phyloP scores from a whole-genome alignment of 2,329 filamentous ascomycete genomes.

The Fusarium tupiense region DNA sequence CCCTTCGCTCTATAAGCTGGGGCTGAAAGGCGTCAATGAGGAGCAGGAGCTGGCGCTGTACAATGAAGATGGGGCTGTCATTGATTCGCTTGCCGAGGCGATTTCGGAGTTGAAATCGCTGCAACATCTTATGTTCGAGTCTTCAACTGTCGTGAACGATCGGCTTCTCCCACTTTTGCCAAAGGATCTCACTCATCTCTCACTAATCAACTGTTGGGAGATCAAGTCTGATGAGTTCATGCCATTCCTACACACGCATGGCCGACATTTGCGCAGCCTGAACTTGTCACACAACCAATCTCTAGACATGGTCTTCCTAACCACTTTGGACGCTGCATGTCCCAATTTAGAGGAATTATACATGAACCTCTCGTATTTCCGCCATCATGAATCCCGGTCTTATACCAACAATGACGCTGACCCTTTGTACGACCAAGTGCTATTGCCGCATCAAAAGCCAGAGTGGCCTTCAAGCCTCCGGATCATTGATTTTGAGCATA shows the following conservation, averaged over 20 bases:
- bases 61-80: conserved; percentile 55
- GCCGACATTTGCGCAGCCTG: conserved; percentile 72
- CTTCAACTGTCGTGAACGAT: conserved; percentile 76
- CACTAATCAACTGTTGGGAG: conserved; percentile 82
- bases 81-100: conserved; percentile 48
- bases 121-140: conserved; percentile 75
- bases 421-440: conserved; percentile 76
- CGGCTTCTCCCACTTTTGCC: conserved; percentile 76
- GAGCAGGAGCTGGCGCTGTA: conserved; percentile 46
- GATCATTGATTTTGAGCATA: conserved; percentile 77
- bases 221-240: conserved; percentile 73
- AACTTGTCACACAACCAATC: conserved; percentile 82
- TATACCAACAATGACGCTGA: conserved; percentile 70
- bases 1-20: conserved; percentile 56
- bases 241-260: conserved; percentile 73
- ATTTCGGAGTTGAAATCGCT: conserved; percentile 67
- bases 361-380: conserved; percentile 84
- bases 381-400: conserved; percentile 67
- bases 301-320: conserved; percentile 79
- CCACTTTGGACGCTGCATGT: conserved; percentile 71
- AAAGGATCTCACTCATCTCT: conserved; percentile 70
- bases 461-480: conserved; percentile 80
- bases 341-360: conserved; percentile 75
- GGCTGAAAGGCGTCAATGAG: conserved; percentile 46
- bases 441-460: conserved; percentile 73